These are phyloP conservation scores for Lactarius indigo DNA, from an alignment of 768 basidiomycete species.

Conservation along the genomic window DNA sequence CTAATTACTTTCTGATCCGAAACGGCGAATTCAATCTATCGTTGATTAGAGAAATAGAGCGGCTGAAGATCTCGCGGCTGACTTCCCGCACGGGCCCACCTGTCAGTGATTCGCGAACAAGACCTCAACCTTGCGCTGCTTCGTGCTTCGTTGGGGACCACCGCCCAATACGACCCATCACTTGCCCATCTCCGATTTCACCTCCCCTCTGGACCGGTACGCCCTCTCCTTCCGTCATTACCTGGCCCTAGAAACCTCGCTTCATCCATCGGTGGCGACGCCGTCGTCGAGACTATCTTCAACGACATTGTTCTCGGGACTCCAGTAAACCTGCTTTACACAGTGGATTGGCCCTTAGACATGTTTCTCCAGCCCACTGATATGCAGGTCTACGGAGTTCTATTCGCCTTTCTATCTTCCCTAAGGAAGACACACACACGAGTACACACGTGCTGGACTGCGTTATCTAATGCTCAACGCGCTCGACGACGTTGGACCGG, in stretches of 20 bases:
- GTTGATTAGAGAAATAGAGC: slow-evolving; percentile 82
- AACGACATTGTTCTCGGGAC: slow-evolving; percentile 79
- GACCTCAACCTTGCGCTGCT: slow-evolving; percentile 85
- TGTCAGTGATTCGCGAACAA: slow-evolving; percentile 84
- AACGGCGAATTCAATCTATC: slow-evolving; percentile 86
- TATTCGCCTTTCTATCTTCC: slow-evolving; percentile 82
- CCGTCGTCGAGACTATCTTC: slow-evolving; percentile 49
- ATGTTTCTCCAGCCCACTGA: slow-evolving; percentile 80
- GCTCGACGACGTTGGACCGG: slow-evolving; percentile 84
- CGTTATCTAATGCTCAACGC: slow-evolving; percentile 81
- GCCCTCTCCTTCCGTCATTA: slow-evolving; percentile 78
- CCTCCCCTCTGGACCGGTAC: slow-evolving; percentile 76
- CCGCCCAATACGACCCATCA: slow-evolving; percentile 80
- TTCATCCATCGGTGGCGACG: slow-evolving; percentile 38
- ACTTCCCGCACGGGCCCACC: slow-evolving; percentile 59
- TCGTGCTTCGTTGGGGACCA: slow-evolving; percentile 83
- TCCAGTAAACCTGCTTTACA: slow-evolving; percentile 64
- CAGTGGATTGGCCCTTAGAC: slow-evolving; percentile 82
- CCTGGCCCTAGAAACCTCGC: slow-evolving; percentile 38
- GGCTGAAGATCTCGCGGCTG: slow-evolving; percentile 75
- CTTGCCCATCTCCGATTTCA: slow-evolving; percentile 70
- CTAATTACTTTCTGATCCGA: slow-evolving; percentile 82
- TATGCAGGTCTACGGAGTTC: slow-evolving; percentile 64
- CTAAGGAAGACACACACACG: slow-evolving; percentile 80
- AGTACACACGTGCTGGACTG: slow-evolving; percentile 79